Percentiles rank a stretch among this genome's conserved stretches.
These are phyloP conservation scores for Cyberlindnera meyerae DNA, from an alignment of 805 yeast genomes.

Conservation along the genomic window DNA sequence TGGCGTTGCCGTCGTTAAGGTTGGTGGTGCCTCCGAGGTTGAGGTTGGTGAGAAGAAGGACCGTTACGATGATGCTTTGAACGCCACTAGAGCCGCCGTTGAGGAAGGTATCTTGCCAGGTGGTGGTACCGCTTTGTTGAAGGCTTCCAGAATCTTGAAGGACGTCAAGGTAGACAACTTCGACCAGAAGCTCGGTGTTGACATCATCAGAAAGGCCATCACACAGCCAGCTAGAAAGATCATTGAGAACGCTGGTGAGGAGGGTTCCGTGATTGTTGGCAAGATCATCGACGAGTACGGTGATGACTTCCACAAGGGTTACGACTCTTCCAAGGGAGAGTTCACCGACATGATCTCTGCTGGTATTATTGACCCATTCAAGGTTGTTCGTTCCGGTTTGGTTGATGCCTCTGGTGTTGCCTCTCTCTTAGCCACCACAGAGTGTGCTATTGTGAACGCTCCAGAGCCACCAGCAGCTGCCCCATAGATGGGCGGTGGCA, in stretches of 20 bases:
- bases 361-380: constrained; percentile 98
- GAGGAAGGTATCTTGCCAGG: constrained; percentile 99
- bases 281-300: constrained; percentile 55
- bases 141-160: constrained; percentile 66
- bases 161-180: constrained; percentile 68
- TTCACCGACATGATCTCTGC: constrained; percentile 93
- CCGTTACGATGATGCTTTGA: constrained; percentile 97
- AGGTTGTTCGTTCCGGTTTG: constrained; percentile 95
- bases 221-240: constrained; percentile 95
- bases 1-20: constrained; percentile 97
- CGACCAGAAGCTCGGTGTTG: constrained; percentile 96
- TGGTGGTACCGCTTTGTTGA: constrained; percentile 97
- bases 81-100: constrained; percentile 99
- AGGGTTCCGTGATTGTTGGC: constrained; percentile 95
- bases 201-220: constrained; percentile 90
- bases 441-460: constrained; percentile 96
- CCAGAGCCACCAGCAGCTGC: constrained; percentile 63
- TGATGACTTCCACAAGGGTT: constrained; percentile 83
- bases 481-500: constrained; percentile 46
- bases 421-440: constrained; percentile 94
- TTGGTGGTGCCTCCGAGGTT: constrained; percentile 96
- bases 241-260: constrained; percentile 97
- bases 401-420: constrained; percentile 98
- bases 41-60: constrained; percentile 99
- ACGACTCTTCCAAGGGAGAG: constrained; percentile 89